phyloP scores from a whole-genome alignment of 129 eudicot genomes.

The Arctium lappa region DNA sequence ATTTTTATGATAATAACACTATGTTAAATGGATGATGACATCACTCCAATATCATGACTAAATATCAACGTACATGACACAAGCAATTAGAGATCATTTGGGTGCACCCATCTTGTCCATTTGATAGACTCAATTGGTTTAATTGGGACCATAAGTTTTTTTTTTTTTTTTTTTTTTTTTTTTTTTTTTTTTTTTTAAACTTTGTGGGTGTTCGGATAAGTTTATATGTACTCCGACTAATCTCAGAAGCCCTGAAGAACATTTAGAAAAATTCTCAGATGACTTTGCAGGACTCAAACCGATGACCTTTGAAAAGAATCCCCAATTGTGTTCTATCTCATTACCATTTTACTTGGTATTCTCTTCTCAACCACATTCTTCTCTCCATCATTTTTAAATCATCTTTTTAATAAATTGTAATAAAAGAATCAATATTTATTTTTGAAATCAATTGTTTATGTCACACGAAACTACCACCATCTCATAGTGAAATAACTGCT shows the following conservation, averaged over 20 bases:
- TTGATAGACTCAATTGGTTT: constrained; percentile 10
- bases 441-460: too few species aligned
- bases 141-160: neutral
- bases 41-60: constrained; percentile 12
- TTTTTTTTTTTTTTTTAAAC: too few species aligned
- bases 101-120: constrained; percentile 20
- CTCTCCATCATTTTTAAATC: neutral
- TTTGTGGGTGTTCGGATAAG: too few species aligned
- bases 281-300: too few species aligned
- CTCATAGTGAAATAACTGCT: neutral
- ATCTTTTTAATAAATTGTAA: neutral
- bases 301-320: too few species aligned
- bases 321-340: constrained; percentile 6
- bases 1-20: constrained; percentile 1
- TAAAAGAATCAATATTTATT: neutral
- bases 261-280: too few species aligned
- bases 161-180: too few species aligned
- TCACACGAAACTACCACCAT: neutral
- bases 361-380: constrained; percentile 3
- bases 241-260: too few species aligned
- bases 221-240: too few species aligned
- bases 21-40: constrained; percentile 23
- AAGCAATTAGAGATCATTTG: constrained; percentile 12
- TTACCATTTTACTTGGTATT: constrained; percentile 6
- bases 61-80: neutral